Percentiles rank a stretch among this genome's conserved stretches.
Conservation (phyloP, 331 rosid species). For the Rhamnella rubrinervis region DNA sequence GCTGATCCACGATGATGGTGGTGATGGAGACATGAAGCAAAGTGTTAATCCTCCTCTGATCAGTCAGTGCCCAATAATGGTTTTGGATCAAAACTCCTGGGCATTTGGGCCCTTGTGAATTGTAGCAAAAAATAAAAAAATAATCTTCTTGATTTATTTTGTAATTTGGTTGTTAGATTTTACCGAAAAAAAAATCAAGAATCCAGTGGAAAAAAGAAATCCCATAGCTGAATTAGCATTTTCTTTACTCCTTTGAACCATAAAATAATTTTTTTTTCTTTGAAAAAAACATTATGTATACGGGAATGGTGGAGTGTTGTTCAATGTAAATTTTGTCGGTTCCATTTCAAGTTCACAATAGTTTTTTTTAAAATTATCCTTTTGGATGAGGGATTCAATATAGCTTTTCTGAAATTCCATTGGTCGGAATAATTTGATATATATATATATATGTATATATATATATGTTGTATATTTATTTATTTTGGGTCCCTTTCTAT, state of each 20-base stretch:
- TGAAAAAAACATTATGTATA: conserved; percentile 20
- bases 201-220: conserved; percentile 9
- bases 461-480: too few species aligned
- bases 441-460: too few species aligned
- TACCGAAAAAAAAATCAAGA: conserved; percentile 19
- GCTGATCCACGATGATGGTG: conserved; percentile 35
- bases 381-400: background rate
- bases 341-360: background rate
- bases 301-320: conserved; percentile 20
- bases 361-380: background rate
- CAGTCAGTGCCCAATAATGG: conserved; percentile 37
- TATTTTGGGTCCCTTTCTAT: too few species aligned
- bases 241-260: background rate
- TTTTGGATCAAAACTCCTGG: conserved; percentile 56
- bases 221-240: conserved; percentile 20
- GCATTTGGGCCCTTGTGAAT: conserved; percentile 39
- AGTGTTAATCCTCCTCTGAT: conserved; percentile 33
- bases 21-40: conserved; percentile 34
- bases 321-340: background rate
- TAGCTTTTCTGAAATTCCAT: background rate
- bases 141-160: conserved; percentile 17
- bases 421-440: background rate
- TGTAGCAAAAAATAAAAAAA: background rate
- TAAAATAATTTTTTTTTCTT: background rate
- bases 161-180: conserved; percentile 20